Conservation (phyloP, 352 stramenopile species). For the Phytophthora agathidicida region DNA sequence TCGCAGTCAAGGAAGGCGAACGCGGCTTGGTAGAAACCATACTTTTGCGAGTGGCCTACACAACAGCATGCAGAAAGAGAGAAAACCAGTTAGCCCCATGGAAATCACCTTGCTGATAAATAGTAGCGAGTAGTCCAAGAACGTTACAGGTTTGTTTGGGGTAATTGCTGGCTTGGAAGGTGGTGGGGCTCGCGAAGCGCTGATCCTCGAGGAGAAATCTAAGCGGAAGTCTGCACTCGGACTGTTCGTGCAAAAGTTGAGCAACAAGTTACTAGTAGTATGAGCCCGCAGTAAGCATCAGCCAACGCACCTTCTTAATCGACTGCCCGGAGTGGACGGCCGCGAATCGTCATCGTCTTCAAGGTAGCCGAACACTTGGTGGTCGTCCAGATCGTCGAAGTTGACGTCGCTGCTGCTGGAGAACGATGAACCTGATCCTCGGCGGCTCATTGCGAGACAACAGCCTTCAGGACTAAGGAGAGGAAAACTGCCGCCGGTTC, state of each 20-base stretch:
- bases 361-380: constrained; percentile 60
- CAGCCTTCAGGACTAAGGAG: not conserved
- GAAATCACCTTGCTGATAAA: no score
- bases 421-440: constrained; percentile 46
- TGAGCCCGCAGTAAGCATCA: not conserved
- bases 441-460: constrained; percentile 31
- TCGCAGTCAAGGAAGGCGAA: constrained; percentile 24
- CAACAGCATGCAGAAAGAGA: constrained; percentile 1
- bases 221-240: constrained; percentile 57
- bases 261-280: not conserved
- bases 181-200: constrained; percentile 14
- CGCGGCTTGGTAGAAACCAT: constrained; percentile 28
- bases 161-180: constrained; percentile 6
- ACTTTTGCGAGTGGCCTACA: constrained; percentile 17
- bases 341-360: constrained; percentile 46
- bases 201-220: constrained; percentile 56
- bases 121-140: not conserved
- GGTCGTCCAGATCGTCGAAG: constrained; percentile 67
- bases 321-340: constrained; percentile 8
- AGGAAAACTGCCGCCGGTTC: constrained; percentile 23
- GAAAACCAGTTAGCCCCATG: no score
- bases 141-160: constrained; percentile 27
- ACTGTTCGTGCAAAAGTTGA: not conserved
- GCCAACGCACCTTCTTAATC: constrained; percentile 29
- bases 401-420: constrained; percentile 64